Percentiles rank a stretch among this genome's conserved stretches.
These are phyloP conservation scores for Lasiodiplodia sp. DNA, from an alignment of 2,329 filamentous ascomycete genomes.

Conservation along the genomic window DNA sequence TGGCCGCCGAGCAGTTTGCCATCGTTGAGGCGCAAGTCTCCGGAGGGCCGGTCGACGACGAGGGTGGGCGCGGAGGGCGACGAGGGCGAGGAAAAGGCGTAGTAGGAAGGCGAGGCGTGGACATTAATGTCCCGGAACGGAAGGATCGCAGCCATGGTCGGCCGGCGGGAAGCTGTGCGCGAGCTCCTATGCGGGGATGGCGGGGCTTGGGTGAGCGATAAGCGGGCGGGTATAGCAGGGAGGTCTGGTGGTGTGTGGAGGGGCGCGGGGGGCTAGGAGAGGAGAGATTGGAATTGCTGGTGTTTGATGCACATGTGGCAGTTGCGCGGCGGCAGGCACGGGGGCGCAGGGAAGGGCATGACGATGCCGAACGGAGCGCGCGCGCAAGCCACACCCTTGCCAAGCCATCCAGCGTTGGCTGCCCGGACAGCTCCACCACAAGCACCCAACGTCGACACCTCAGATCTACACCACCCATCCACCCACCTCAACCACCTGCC, in stretches of 20 bases:
- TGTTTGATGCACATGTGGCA: conserved; percentile 27
- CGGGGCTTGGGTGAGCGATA: neutral
- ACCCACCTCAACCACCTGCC: conserved; percentile 28
- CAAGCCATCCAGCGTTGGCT: conserved; percentile 28
- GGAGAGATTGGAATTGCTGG: conserved; percentile 22
- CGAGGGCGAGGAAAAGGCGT: conserved; percentile 95
- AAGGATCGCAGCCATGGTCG: conserved; percentile 59
- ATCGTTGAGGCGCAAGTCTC: conserved; percentile 86
- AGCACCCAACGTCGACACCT: conserved; percentile 27
- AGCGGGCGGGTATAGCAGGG: conserved; percentile 3
- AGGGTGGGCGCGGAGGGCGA: conserved; percentile 87
- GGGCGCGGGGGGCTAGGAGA: conserved; percentile 13
- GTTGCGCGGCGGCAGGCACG: conserved; percentile 21
- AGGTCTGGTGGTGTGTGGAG: conserved; percentile 8
- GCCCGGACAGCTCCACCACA: conserved; percentile 28
- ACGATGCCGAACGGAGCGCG: conserved; percentile 15
- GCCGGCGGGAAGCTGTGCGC: neutral
- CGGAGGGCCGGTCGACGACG: conserved; percentile 89
- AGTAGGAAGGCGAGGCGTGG: conserved; percentile 88
- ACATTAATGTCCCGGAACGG: conserved; percentile 98
- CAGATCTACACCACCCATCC: conserved; percentile 29
- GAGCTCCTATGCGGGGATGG: conserved; percentile 7
- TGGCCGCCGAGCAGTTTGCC: conserved; percentile 77
- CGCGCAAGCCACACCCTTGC: conserved; percentile 29
- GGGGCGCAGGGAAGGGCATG: conserved; percentile 18